These are phyloP conservation scores for Cydonia oblonga DNA, from an alignment of 331 rosid species.

Conservation along the genomic window DNA sequence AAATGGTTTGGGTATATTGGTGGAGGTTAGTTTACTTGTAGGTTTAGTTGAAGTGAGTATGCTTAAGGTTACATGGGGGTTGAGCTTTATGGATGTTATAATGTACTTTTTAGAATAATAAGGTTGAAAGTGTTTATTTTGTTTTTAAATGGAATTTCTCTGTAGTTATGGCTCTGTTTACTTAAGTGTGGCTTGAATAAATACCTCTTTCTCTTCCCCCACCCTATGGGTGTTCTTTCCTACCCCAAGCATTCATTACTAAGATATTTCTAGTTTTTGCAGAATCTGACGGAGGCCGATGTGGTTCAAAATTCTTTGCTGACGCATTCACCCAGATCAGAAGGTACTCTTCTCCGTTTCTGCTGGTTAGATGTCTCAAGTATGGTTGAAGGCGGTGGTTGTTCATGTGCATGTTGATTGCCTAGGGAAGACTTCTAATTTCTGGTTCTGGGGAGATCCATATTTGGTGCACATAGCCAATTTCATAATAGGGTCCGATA, in stretches of 20 bases:
- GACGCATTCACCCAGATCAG: conserved; percentile 17
- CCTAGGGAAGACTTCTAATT: neutral
- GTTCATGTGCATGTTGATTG: neutral
- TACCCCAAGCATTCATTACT: neutral
- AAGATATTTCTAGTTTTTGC: conserved; percentile 17
- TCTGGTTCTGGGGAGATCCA: neutral
- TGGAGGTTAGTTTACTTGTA: neutral
- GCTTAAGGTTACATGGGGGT: neutral
- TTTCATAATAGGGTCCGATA: neutral
- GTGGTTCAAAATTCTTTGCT: conserved; percentile 6
- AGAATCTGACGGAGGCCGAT: conserved; percentile 33
- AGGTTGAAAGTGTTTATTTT: neutral
- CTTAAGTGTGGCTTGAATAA: neutral
- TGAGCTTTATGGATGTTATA: neutral
- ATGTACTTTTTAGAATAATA: neutral
- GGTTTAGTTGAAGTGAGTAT: neutral
- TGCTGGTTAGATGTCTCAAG: neutral
- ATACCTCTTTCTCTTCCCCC: neutral
- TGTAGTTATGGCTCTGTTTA: neutral
- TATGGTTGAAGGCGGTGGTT: neutral
- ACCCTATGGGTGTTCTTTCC: neutral
- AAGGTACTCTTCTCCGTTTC: conserved; percentile 34
- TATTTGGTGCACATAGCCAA: neutral
- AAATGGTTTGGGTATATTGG: neutral
- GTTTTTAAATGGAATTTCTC: neutral